Evolutionary conservation across 192 early-diverging fungal species (phyloP), one percentile per base, ranked within the genome.

Genomic region (Coemansia sp.): DNA sequence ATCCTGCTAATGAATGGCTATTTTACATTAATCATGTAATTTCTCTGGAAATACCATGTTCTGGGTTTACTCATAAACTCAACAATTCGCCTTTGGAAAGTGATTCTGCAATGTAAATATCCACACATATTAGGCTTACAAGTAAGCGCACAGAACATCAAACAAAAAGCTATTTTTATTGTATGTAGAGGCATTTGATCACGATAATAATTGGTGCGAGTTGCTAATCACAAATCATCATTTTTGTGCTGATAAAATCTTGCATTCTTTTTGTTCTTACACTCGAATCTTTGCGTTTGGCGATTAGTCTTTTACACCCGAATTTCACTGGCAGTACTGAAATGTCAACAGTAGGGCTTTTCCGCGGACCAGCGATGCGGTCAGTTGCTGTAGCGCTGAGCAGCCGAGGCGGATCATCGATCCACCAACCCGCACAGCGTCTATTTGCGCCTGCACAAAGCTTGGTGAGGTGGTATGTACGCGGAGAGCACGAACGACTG

Each of bases 271-370:
- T 59, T 47, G 21, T 46, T 44, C 42, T 31, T 31, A 5, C 5
- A 31, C 6, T 31, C 31, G 31, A 31, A 31, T 31, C 31, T 7
- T 31, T 46, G 24, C 44, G 7, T 59, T 24, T 25, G 21, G 23
- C 58, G 11, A 14, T 60, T 44, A 24, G 40, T 17, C 20, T 20
- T 26, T 21, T 52, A 52, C 40, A n/a, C 40, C 14, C 12, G 56
- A 34, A 58, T 37, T 37, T 40, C 31, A 26, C 23, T 55, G 53
- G 26, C 34, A 4, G 40, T 42, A 42, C 15, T 2, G 44, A 53
- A 56, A 78, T 78, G 75, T 66, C 66, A 1, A 40, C 34, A 7
- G 56, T 67, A 25, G 61, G 64, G 21, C 50, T 66, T 11, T 63
- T 54, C 8, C 52, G 52, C 10, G 64, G 55, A n/a, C 55, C 55